Evolutionary conservation across 805 yeast genomes (phyloP).

Genomic region (Ogataea henricii): DNA sequence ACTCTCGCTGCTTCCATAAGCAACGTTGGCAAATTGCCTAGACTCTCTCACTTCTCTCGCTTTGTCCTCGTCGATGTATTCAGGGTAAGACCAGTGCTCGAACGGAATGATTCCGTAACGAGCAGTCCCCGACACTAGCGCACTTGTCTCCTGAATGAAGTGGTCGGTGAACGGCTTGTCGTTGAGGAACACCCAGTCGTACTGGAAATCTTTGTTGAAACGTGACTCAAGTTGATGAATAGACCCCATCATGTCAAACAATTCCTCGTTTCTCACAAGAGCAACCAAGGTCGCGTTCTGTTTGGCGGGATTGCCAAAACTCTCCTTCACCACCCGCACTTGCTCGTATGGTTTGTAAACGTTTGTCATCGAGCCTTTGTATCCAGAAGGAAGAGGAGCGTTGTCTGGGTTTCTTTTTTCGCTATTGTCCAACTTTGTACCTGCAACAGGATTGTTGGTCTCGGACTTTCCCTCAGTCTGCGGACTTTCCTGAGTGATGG

Average conservation of each 20-base stretch:
- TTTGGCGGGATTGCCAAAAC: conserved; percentile 30
- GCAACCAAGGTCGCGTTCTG: conserved; percentile 62
- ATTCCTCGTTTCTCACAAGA: conserved; percentile 45
- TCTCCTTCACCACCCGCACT: conserved; percentile 19
- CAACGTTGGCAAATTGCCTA: conserved; percentile 40
- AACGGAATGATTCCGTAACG: conserved; percentile 48
- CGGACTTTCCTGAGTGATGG: neutral
- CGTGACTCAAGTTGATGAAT: conserved; percentile 42
- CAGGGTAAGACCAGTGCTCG: conserved; percentile 57
- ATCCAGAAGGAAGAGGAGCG: conserved; percentile 28
- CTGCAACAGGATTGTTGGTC: conserved; percentile 15
- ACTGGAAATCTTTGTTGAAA: conserved; percentile 40
- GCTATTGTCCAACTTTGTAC: conserved; percentile 24
- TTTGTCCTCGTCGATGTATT: conserved; percentile 41
- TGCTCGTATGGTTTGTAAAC: conserved; percentile 29
- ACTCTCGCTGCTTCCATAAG: conserved; percentile 64
- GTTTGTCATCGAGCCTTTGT: conserved; percentile 24
- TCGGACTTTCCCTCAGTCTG: conserved; percentile 1
- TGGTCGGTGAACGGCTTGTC: conserved; percentile 47
- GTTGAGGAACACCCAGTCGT: conserved; percentile 52
- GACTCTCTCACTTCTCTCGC: conserved; percentile 41
- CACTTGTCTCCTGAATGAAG: conserved; percentile 41
- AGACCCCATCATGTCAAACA: conserved; percentile 42
- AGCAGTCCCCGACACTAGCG: conserved; percentile 46
- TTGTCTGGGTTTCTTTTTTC: conserved; percentile 19